Evolutionary conservation across 495 filamentous ascomycete species (phyloP), one percentile per base, ranked within the genome.

Genomic region (Tuber melanosporum): DNA sequence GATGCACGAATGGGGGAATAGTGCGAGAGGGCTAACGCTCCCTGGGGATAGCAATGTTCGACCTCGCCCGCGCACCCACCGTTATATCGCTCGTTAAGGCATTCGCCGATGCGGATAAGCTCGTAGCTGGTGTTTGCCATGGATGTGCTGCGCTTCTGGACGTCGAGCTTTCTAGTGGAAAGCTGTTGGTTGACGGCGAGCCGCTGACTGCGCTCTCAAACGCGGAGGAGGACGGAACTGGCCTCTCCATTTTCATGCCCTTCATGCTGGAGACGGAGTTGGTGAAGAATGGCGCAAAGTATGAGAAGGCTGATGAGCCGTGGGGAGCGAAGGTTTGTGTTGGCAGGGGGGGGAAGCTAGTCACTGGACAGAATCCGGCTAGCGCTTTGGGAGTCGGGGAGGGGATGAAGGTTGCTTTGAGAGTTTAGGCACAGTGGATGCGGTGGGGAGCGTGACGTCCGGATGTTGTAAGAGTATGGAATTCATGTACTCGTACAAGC

Each of bases 361-460:
- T 94, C 76, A 93, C 92, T 3, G 92, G 92, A 0, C 91, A 94
- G 86, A 94, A 93, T 79, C 92, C 92, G 22, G 88, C 87, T 14
- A 91, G 89, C 82, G 91, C 90, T 19, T 86, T 85, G 43, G 87
- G 82, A 0, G 85, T 93, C 71, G 91, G 87, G 0, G 86, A 91
- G 85, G 52, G 32, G 26, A 79, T 82, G 20, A 82, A 82, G 71
- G 76, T 73, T 19, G 78, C 75, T 9, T 73, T 81, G 57, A 69
- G 71, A 2, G 36, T 80, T 42, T 79, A 79, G 45, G 57, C 9
- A 72, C 22, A 76, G 19, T 1, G 9, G n/a, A 32, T 5, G 44
- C 12, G 12, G 52, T 0, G 0, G 22, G 52, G n/a, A 6, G n/a
- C 1, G 10, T 62, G n/a, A 6, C 10, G 12, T 26, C 10, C 15